Percentiles rank a stretch among this genome's conserved stretches.
Conservation (phyloP, 2,329 filamentous ascomycete genomes). For the Clarireedia homoeocarpa region DNA sequence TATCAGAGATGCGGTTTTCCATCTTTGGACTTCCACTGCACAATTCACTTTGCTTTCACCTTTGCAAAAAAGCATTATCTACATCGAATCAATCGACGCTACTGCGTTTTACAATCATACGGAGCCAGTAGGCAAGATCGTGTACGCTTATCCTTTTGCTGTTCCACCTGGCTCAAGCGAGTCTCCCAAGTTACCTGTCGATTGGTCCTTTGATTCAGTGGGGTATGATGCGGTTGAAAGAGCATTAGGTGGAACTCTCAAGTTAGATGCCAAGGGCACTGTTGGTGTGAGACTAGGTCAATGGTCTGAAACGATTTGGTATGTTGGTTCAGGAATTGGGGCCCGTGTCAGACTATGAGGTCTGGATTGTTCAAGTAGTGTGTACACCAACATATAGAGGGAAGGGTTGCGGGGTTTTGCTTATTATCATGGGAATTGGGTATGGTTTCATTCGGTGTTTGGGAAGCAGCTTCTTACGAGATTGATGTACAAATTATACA, state of each 20-base stretch:
- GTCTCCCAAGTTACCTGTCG: constrained; percentile 73
- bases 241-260: constrained; percentile 72
- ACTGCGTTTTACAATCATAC: constrained; percentile 79
- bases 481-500: constrained; percentile 8
- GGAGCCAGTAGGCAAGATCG: constrained; percentile 68
- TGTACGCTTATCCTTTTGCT: constrained; percentile 66
- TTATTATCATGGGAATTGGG: not conserved
- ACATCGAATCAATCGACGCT: constrained; percentile 73
- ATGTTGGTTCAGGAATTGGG: constrained; percentile 61
- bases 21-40: constrained; percentile 79
- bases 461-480: not conserved
- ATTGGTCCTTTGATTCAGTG: constrained; percentile 67
- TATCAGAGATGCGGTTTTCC: constrained; percentile 78
- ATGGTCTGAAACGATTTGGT: constrained; percentile 68
- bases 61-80: constrained; percentile 62
- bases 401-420: not conserved
- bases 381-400: not conserved
- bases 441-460: constrained; percentile 3
- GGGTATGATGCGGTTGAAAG: constrained; percentile 76
- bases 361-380: not conserved
- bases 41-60: constrained; percentile 79
- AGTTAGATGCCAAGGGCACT: constrained; percentile 68
- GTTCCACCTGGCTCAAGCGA: constrained; percentile 66
- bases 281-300: constrained; percentile 67
- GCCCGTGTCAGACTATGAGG: constrained; percentile 49